Evolutionary conservation across 345 rosid genomes (phyloP).

Genomic region (Moricandia arvensis): DNA sequence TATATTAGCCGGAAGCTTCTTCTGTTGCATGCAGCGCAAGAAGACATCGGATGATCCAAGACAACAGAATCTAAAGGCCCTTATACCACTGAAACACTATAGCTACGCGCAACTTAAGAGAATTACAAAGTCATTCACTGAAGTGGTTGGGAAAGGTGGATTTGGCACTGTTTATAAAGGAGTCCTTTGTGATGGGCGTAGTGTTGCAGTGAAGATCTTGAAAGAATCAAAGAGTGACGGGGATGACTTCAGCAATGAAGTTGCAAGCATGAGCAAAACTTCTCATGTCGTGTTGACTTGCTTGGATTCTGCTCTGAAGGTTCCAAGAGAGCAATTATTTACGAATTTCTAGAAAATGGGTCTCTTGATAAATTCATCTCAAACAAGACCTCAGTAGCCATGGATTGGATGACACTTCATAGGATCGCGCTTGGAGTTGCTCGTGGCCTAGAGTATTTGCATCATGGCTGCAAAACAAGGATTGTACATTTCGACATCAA

Average conservation of each 20-base stretch:
- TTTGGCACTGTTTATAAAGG: conserved; percentile 27
- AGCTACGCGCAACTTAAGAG: conserved; percentile 17
- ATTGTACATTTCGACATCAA: conserved; percentile 47
- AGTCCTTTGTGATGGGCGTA: conserved; percentile 19
- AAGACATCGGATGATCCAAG: neutral
- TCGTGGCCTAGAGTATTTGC: conserved; percentile 54
- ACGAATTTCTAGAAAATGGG: conserved; percentile 40
- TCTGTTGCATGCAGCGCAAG: neutral
- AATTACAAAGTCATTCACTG: conserved; percentile 24
- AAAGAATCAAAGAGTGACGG: conserved; percentile 17
- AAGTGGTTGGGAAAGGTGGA: conserved; percentile 34
- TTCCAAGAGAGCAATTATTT: conserved; percentile 37
- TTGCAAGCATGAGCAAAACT: conserved; percentile 47
- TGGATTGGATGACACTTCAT: conserved; percentile 21
- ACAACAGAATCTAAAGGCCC: neutral
- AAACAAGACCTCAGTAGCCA: neutral
- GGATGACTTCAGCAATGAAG: conserved; percentile 51
- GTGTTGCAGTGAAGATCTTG: conserved; percentile 29
- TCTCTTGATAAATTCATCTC: conserved; percentile 40
- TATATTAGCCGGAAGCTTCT: neutral
- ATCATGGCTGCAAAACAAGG: conserved; percentile 48
- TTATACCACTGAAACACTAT: conserved; percentile 28
- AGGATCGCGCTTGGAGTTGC: conserved; percentile 39
- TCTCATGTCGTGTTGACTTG: conserved; percentile 44
- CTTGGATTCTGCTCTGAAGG: conserved; percentile 44